These are phyloP conservation scores for Colletotrichum sp. DNA, from an alignment of 2,329 filamentous ascomycete species.

Conservation along the genomic window DNA sequence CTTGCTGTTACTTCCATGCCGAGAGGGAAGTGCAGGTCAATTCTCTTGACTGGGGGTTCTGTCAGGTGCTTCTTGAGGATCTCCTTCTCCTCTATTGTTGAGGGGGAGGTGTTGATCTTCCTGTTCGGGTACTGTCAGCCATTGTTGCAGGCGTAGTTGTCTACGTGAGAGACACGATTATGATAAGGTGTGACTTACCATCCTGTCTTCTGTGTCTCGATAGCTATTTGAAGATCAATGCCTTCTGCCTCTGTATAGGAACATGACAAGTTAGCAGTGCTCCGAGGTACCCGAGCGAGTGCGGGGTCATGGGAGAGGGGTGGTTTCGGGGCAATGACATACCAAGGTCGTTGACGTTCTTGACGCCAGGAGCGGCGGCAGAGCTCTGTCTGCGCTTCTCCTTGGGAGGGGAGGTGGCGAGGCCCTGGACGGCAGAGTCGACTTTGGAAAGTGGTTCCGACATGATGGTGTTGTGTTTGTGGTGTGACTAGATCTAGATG, in stretches of 20 bases:
- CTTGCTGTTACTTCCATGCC: conserved; percentile 87
- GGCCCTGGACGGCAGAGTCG: conserved; percentile 87
- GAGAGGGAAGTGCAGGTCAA: conserved; percentile 89
- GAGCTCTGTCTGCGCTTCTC: conserved; percentile 78
- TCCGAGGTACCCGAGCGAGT: conserved; percentile 4
- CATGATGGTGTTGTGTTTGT: conserved; percentile 32
- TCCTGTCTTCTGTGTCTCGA: conserved; percentile 85
- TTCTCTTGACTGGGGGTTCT: conserved; percentile 86
- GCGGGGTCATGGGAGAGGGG: not conserved
- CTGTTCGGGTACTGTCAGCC: conserved; percentile 47
- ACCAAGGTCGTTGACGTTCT: conserved; percentile 88
- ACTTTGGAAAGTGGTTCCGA: conserved; percentile 78
- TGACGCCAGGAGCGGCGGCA: conserved; percentile 71
- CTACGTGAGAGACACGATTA: not conserved
- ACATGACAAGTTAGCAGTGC: not conserved
- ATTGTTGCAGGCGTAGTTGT: not conserved
- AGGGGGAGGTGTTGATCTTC: conserved; percentile 91
- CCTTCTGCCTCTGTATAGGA: conserved; percentile 70
- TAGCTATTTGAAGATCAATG: conserved; percentile 74
- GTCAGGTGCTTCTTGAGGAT: conserved; percentile 83
- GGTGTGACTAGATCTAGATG: not conserved
- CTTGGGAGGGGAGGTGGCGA: conserved; percentile 70
- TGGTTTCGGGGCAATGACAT: conserved; percentile 41
- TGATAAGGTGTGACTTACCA: conserved; percentile 65
- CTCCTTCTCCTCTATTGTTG: conserved; percentile 80